Base-by-base conservation (phyloP, 1,139 yeast species). In the Suhomyces ambrosiae region DNA sequence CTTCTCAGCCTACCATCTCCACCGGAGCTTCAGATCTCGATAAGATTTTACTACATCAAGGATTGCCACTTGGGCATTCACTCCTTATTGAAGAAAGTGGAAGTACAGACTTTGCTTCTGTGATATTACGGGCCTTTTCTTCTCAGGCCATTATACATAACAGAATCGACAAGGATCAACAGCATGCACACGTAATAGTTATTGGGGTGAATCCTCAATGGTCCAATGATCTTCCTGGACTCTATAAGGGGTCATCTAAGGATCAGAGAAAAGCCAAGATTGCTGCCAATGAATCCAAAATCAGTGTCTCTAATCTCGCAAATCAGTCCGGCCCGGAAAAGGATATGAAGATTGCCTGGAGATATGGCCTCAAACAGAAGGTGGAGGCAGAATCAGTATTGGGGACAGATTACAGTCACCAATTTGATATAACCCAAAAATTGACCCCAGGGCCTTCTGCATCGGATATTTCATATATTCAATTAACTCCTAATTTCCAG, bases 51-150 rank as follows among this genome's bases (percentile, higher is more conserved):
- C 78, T 77, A 1, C 97, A 92, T 58, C 87, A 80, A 44, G 98
- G 98, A 0, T 57, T 90, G 11, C 97, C 97, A 0, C 52, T 87
- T 12, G 96, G 96, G 1, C 62, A 74, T 10, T 73, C 86, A 5
- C 56, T 89, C 29, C 59, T 90, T 12, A 57, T 92, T 3, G 92
- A 88, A 56, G 98, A 92, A 56, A 75, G 80, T 10, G 95, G 96
- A 0, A 82, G 94, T 11, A 90, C 98, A 0, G 97, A 92, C 54
- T 92, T 89, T 56, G 74, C 86, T 3, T 76, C 89, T n/a, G 81
- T 86, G 9, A 50, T 92, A 26, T 58, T 82, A 25, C 78, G 92
- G 45, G 70, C 80, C 3, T 86, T 82, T 67, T 82, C 87, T 1
- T 75, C 95, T 0, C 95, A 87, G 56, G 96, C 97, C 9, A 65